Conservation (phyloP, 257 asterid genomes). For the Fraxinus cuspidata region DNA sequence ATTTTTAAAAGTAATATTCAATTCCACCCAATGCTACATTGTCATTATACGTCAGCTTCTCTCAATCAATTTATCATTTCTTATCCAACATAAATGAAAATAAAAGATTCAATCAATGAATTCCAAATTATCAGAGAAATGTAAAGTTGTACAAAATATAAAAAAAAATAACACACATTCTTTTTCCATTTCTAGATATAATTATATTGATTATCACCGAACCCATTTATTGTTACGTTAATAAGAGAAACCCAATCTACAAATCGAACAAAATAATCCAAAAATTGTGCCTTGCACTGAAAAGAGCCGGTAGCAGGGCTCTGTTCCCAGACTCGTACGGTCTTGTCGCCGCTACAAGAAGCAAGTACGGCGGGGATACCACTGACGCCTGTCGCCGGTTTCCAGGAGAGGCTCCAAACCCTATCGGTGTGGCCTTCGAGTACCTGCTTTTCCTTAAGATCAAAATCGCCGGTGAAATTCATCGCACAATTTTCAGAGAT, state of each 20-base stretch:
- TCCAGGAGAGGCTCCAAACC: constrained; percentile 92
- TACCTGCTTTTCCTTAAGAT: constrained; percentile 63
- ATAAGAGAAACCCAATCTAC: neutral
- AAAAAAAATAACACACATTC: too few species aligned
- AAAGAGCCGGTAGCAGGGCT: constrained; percentile 52
- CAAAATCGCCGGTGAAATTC: constrained; percentile 55
- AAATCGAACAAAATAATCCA: neutral
- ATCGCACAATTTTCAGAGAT: constrained; percentile 23
- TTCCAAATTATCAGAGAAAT: too few species aligned
- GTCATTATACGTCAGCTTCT: too few species aligned
- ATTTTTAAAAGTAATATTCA: too few species aligned
- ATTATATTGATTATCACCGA: neutral
- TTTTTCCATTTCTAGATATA: too few species aligned
- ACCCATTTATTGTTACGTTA: neutral
- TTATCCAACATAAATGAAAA: too few species aligned
- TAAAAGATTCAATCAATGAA: too few species aligned
- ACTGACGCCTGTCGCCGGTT: constrained; percentile 65
- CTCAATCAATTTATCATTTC: too few species aligned
- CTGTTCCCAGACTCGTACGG: constrained; percentile 84
- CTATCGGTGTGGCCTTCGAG: constrained; percentile 88
- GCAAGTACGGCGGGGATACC: constrained; percentile 83
- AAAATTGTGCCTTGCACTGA: constrained; percentile 64
- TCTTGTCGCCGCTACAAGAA: constrained; percentile 89
- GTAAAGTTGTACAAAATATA: too few species aligned
- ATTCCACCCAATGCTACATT: too few species aligned